Evolutionary conservation across 2,329 filamentous ascomycete species (phyloP), one percentile per base, ranked within the genome.

Genomic region (Hawksworthiomyces lignivorus): DNA sequence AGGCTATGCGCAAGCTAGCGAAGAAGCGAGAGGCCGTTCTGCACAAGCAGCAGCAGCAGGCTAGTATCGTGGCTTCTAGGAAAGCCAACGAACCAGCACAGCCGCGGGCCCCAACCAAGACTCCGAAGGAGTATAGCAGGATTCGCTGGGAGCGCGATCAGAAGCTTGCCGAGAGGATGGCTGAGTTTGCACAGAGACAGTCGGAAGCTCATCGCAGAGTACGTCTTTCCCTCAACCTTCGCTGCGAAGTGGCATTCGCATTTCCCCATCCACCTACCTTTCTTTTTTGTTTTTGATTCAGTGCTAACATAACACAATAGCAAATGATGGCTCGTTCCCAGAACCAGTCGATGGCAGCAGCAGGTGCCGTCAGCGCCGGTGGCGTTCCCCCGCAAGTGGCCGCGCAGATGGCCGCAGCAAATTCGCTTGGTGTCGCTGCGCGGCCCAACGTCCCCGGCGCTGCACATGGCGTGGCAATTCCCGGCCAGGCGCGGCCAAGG

Each of bases 1-100:
- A 97, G 62, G 86, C 86, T 4, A 96, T 97, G 87, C 79, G 89
- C 31, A 98, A 97, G 60, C 63, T 95, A 36, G 89, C 89, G 1
- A 94, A 95, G 70, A 97, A 96, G 64, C 79, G 90, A 20, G 92
- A 98, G 63, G 84, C 84, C 10, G 74, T 78, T 20, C 68, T 80
- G 21, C 87, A 92, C 57, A 97, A 97, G 67, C 86, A 92, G 58
- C 84, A 90, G 56, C 87, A 96, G 57, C 75, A 79, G 46, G 77
- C 82, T 10, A 76, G 77, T 48, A 77, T 87, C 43, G 86, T 87
- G 36, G 84, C 84, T 24, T 79, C 87, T 60, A 81, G 92, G 41
- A 96, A 96, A 62, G 74, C 79, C 12, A 84, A 84, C 46, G 87
- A 94, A 54, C 58, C 63, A 14, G 62, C 66, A 15, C 65, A 70